phyloP scores from a whole-genome alignment of 2,329 filamentous ascomycete species.

The Pseudomassariella vexata region DNA sequence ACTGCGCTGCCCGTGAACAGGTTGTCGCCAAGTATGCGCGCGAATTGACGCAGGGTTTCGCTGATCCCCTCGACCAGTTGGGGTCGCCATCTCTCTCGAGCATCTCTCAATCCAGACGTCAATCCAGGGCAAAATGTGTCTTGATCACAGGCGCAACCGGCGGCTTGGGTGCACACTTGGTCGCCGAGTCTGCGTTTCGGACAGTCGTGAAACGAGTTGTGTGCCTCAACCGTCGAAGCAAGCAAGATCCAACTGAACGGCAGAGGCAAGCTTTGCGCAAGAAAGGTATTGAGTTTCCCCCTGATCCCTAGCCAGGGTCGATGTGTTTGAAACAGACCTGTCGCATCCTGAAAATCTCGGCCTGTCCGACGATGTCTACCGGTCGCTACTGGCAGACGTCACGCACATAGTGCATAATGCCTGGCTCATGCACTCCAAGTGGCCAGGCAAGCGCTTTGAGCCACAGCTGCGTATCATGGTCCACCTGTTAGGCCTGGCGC shows the following conservation, averaged over 20 bases:
- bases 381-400: constrained; percentile 26
- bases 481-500: constrained; percentile 38
- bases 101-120: too few species aligned
- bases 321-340: constrained; percentile 33
- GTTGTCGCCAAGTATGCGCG: constrained; percentile 25
- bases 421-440: constrained; percentile 41
- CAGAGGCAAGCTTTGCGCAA: constrained; percentile 11
- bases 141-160: constrained; percentile 34
- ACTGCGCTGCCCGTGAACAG: not conserved
- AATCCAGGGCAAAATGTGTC: constrained; percentile 16
- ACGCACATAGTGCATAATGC: constrained; percentile 48
- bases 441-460: constrained; percentile 31
- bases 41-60: not conserved
- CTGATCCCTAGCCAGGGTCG: constrained; percentile 26
- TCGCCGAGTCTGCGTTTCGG: constrained; percentile 18
- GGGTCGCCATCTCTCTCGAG: too few species aligned
- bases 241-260: constrained; percentile 6
- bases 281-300: constrained; percentile 8
- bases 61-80: too few species aligned
- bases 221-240: constrained; percentile 39
- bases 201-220: constrained; percentile 24
- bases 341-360: constrained; percentile 36
- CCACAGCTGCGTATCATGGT: constrained; percentile 38
- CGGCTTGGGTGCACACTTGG: constrained; percentile 31
- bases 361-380: constrained; percentile 30